Percentiles rank a stretch among this genome's conserved stretches.
phyloP scores from a whole-genome alignment of 2,329 filamentous ascomycete species.

The Fusarium zealandicum region DNA sequence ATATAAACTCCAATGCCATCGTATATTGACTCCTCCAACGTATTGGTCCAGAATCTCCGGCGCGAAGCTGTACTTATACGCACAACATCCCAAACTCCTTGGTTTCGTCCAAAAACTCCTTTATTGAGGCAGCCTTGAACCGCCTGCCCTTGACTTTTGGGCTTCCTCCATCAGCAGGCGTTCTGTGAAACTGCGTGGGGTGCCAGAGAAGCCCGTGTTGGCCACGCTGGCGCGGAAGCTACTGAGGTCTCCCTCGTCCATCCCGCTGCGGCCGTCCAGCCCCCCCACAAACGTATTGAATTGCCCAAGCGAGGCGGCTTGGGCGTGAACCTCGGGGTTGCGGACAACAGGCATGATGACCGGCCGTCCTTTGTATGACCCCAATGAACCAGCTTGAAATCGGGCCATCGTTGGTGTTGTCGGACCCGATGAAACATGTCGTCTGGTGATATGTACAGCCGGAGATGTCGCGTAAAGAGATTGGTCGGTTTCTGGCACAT shows the following conservation, averaged over 20 bases:
- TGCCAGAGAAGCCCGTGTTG: slow-evolving; percentile 51
- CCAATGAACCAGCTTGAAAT: slow-evolving; percentile 53
- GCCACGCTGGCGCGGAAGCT: slow-evolving; percentile 54
- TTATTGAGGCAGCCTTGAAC: slow-evolving; percentile 32
- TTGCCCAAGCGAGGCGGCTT: slow-evolving; percentile 57
- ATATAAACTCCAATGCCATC: slow-evolving; percentile 33
- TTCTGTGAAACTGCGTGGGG: slow-evolving; percentile 57
- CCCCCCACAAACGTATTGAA: slow-evolving; percentile 62
- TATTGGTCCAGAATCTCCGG: slow-evolving; percentile 36
- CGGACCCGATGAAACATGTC: slow-evolving; percentile 36
- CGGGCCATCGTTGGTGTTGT: slow-evolving; percentile 46
- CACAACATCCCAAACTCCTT: slow-evolving; percentile 37
- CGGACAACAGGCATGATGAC: slow-evolving; percentile 61
- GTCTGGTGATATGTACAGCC: slow-evolving; percentile 51
- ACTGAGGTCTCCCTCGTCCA: slow-evolving; percentile 55
- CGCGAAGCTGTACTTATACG: slow-evolving; percentile 32
- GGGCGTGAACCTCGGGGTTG: slow-evolving; percentile 56
- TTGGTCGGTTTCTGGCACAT: slow-evolving; percentile 33
- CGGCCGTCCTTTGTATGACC: slow-evolving; percentile 62
- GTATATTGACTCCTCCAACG: slow-evolving; percentile 42
- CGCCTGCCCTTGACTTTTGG: slow-evolving; percentile 40
- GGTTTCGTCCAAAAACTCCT: slow-evolving; percentile 13
- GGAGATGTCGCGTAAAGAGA: slow-evolving; percentile 54
- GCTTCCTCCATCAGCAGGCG: slow-evolving; percentile 58
- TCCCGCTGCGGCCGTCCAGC: slow-evolving; percentile 58